These are phyloP conservation scores for Colletotrichum melonis DNA, from an alignment of 2,329 filamentous ascomycete species.

Conservation along the genomic window DNA sequence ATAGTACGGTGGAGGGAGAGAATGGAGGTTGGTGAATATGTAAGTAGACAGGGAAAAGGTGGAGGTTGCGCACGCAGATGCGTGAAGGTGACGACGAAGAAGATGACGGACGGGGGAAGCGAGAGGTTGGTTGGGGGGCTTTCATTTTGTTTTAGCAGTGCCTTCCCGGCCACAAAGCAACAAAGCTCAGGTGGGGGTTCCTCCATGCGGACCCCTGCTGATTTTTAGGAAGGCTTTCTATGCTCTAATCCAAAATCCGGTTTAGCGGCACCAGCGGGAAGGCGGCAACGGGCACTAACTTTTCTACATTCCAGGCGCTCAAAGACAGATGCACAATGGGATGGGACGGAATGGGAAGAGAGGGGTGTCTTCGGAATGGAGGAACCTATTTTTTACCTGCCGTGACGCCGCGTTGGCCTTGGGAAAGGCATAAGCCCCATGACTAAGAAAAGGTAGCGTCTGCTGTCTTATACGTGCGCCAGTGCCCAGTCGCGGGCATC, in stretches of 20 bases:
- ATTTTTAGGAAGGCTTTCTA: neutral
- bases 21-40: slow-evolving; percentile 22
- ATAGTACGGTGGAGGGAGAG: neutral
- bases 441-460: slow-evolving; percentile 24
- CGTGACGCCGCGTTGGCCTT: neutral
- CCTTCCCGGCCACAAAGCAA: neutral
- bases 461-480: slow-evolving; percentile 20
- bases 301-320: slow-evolving; percentile 8
- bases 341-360: neutral
- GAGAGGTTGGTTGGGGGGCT: slow-evolving; percentile 28
- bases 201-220: slow-evolving; percentile 18
- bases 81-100: slow-evolving; percentile 27
- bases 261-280: slow-evolving; percentile 28
- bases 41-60: slow-evolving; percentile 9
- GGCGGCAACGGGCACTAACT: slow-evolving; percentile 34
- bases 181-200: slow-evolving; percentile 28
- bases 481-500: slow-evolving; percentile 14
- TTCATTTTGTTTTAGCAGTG: slow-evolving; percentile 28
- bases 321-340: slow-evolving; percentile 16
- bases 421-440: neutral
- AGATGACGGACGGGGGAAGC: neutral
- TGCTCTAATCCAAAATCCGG: slow-evolving; percentile 1
- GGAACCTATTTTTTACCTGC: slow-evolving; percentile 13
- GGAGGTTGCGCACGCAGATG: slow-evolving; percentile 20
- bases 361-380: slow-evolving; percentile 7